Base-by-base conservation (phyloP, 352 stramenopile genomes). In the Thraustotheca clavata region DNA sequence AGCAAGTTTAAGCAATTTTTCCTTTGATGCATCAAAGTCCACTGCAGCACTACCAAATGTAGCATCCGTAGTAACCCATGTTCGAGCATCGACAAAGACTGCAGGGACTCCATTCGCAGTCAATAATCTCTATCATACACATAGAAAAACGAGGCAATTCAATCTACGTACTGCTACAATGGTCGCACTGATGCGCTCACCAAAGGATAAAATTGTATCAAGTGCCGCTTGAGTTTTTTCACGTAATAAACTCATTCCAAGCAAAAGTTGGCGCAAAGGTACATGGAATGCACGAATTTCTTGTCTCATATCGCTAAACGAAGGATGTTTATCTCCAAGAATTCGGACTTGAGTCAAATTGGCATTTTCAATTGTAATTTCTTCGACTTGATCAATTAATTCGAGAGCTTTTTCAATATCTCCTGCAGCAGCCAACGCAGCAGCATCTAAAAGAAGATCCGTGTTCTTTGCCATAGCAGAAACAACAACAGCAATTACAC, bases 381-480 rank as follows among this genome's bases (percentile, higher is more conserved):
- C 60, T 54, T 89, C 69, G 26, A 92, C 68, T 39, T 72, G 71
- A 59, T 92, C 79, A 11, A 93, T 77, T 48, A 84, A 60, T 1
- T 72, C 29, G 11, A 81, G 63, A 1, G 81, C 80, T 4, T 47
- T 59, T 8, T 76, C 49, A 2, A 76, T 70, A 38, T 91, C 75
- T 16, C 81, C 83, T 35, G 70, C 76, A 1, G 71, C 79, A 0
- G 83, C 83, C 8, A 79, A 70, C 11, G 80, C 75, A 34, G 88
- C 76, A 0, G 83, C 83, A 27, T 89, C 73, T 50, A 93, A 50
- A 41, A 93, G 60, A 31, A 71, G 76, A 59, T 91, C 81, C n/a
- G 83, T 89, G n/a, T 79, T 87, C 54, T 89, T 69, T 47, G 75
- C 81, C 81, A 91, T 90, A 7, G 81, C 81, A 0, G 83, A 91